Conservation (phyloP, 768 basidiomycete genomes). For the Suillus variegatus region DNA sequence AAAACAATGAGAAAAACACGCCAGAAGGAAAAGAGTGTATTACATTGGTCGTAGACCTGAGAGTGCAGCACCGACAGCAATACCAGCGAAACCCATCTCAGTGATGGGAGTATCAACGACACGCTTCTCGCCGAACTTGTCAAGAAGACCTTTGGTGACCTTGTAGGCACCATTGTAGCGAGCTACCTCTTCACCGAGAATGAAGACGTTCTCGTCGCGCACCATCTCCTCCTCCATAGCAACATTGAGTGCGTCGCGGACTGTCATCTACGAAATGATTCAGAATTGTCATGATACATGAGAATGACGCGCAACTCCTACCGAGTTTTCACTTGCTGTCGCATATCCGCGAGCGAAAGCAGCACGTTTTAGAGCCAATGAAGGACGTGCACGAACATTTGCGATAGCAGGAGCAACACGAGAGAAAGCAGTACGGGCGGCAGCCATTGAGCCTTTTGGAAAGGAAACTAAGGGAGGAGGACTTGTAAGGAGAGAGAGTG, state of each 20-base stretch:
- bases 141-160: slow-evolving; percentile 97
- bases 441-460: slow-evolving; percentile 49
- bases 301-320: slow-evolving; percentile 42
- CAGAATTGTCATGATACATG: slow-evolving; percentile 19
- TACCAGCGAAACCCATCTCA: slow-evolving; percentile 98
- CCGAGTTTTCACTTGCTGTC: slow-evolving; percentile 52
- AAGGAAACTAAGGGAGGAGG: slow-evolving; percentile 28
- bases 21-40: slow-evolving; percentile 22
- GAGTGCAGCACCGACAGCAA: slow-evolving; percentile 93
- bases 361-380: slow-evolving; percentile 42
- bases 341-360: slow-evolving; percentile 63
- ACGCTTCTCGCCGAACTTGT: slow-evolving; percentile 98
- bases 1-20: slow-evolving; percentile 14
- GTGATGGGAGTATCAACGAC: slow-evolving; percentile 97
- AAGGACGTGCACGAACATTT: slow-evolving; percentile 43
- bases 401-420: slow-evolving; percentile 56
- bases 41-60: slow-evolving; percentile 93
- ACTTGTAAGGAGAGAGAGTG: slow-evolving; percentile 14
- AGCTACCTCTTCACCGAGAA: slow-evolving; percentile 97
- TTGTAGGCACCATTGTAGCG: slow-evolving; percentile 98
- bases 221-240: slow-evolving; percentile 99
- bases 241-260: slow-evolving; percentile 94
- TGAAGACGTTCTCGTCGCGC: slow-evolving; percentile 91
- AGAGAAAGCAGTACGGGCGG: slow-evolving; percentile 59
- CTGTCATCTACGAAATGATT: slow-evolving; percentile 74